Percentiles rank a stretch among this genome's conserved stretches.
Conservation (phyloP, 1,284 basidiomycete genomes). For the Austroboletus niveus region DNA sequence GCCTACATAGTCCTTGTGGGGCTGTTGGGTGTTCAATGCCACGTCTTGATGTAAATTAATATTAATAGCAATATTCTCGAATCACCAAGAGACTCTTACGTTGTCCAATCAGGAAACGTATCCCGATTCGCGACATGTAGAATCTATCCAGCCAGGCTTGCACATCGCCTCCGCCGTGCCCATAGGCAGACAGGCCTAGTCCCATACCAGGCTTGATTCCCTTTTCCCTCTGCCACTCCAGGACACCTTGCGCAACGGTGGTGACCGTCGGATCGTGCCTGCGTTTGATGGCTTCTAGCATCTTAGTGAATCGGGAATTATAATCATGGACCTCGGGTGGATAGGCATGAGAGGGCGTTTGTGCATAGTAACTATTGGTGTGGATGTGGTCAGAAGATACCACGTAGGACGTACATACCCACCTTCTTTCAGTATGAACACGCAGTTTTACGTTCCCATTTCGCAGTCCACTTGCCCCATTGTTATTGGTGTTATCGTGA, state of each 20-base stretch:
- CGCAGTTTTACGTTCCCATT: slow-evolving; percentile 56
- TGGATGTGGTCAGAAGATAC: slow-evolving; percentile 3
- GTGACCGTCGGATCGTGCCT: slow-evolving; percentile 98
- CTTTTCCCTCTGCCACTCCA: slow-evolving; percentile 69
- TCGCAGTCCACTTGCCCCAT: slow-evolving; percentile 26
- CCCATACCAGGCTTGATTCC: slow-evolving; percentile 31
- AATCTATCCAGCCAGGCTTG: slow-evolving; percentile 97
- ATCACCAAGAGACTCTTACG: slow-evolving; percentile 47
- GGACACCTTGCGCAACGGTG: slow-evolving; percentile 89
- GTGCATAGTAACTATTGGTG: slow-evolving; percentile 76
- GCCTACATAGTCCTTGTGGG: slow-evolving; percentile 92
- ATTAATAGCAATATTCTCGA: slow-evolving; percentile 3
- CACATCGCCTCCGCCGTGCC: slow-evolving; percentile 80
- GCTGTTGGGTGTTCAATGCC: slow-evolving; percentile 85
- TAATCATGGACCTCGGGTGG: slow-evolving; percentile 94
- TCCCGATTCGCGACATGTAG: slow-evolving; percentile 96
- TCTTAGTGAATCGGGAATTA: slow-evolving; percentile 88
- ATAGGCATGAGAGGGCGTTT: slow-evolving; percentile 69
- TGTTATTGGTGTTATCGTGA: slow-evolving; percentile 20
- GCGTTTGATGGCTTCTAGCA: slow-evolving; percentile 88
- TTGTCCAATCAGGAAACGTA: slow-evolving; percentile 93
- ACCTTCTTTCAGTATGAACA: slow-evolving; percentile 76
- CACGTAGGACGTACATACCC: slow-evolving; percentile 11
- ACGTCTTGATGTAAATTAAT: slow-evolving; percentile 57
- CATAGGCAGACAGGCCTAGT: slow-evolving; percentile 42